Conservation (phyloP, 768 basidiomycete species). For the Phlegmacium glaucopus region DNA sequence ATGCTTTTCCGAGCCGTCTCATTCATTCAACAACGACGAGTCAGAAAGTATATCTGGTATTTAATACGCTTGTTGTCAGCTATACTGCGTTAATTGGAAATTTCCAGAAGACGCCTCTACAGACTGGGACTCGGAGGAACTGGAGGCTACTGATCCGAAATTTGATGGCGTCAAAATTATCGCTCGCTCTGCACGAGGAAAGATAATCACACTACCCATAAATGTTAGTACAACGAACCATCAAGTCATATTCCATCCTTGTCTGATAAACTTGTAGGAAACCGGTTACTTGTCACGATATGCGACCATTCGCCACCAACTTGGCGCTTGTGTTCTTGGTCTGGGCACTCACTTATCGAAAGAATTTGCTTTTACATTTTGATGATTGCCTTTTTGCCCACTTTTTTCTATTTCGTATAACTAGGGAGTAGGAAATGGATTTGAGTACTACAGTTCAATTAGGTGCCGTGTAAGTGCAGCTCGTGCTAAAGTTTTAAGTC, state of each 20-base stretch:
- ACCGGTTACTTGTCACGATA: conserved; percentile 22
- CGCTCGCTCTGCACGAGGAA: conserved; percentile 8
- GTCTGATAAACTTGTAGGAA: conserved; percentile 5
- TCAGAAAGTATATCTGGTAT: conserved; percentile 7
- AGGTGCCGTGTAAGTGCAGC: too few species aligned
- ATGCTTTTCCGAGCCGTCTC: conserved; percentile 62
- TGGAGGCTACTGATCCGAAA: not conserved
- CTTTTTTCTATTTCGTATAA: too few species aligned
- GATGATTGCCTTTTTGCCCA: too few species aligned
- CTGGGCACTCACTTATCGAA: too few species aligned
- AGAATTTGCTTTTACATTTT: too few species aligned
- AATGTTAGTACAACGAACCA: conserved; percentile 11
- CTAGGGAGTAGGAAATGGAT: too few species aligned
- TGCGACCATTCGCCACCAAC: conserved; percentile 27
- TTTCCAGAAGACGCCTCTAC: not conserved
- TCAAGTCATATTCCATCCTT: not conserved
- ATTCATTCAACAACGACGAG: conserved; percentile 38
- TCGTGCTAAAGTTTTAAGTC: too few species aligned
- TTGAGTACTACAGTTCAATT: too few species aligned
- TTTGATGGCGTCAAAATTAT: conserved; percentile 12
- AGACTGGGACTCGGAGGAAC: conserved; percentile 1
- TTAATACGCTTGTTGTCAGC: not conserved
- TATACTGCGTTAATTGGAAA: not conserved
- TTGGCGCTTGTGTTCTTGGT: conserved; percentile 14
- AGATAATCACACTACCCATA: conserved; percentile 21